Evolutionary conservation across 2,329 filamentous ascomycete species (phyloP).

Genomic region (Apiospora sp.): DNA sequence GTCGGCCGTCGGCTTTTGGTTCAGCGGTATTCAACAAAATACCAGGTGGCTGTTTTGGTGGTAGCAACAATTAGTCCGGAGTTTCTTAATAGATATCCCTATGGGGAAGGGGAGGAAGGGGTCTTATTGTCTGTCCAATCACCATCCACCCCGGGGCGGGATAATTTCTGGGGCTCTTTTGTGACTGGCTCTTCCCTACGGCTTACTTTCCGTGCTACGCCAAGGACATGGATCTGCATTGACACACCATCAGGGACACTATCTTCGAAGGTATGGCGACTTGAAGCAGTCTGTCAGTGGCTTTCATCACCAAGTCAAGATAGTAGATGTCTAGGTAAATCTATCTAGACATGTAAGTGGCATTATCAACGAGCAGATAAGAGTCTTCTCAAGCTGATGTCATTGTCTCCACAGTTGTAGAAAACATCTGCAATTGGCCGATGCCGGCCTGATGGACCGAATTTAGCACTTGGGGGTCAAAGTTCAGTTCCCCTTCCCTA

Average conservation of each 20-base stretch:
- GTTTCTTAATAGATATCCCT: not conserved
- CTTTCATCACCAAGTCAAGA: not conserved
- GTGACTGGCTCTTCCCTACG: constrained; percentile 20
- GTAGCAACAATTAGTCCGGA: too few species aligned
- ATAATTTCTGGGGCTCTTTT: not conserved
- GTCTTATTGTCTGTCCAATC: not conserved
- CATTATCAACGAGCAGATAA: not conserved
- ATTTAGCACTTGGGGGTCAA: not conserved
- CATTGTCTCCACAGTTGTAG: constrained; percentile 25
- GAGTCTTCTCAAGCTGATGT: constrained; percentile 26
- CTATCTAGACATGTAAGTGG: not conserved
- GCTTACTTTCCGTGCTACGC: constrained; percentile 20
- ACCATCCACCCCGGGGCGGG: not conserved
- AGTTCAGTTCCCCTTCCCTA: constrained; percentile 11
- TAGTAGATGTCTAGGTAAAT: not conserved
- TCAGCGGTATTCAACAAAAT: too few species aligned
- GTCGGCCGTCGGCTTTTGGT: too few species aligned
- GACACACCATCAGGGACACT: not conserved
- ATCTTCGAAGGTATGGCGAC: not conserved
- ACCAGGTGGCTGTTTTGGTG: not conserved
- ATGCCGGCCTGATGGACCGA: constrained; percentile 23
- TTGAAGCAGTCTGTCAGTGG: not conserved
- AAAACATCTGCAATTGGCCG: constrained; percentile 25
- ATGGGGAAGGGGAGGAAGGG: not conserved
- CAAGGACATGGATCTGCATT: not conserved